Percentiles rank a stretch among this genome's conserved stretches.
Conservation (phyloP, 2,329 filamentous ascomycete genomes). For the Colletotrichum sp. region DNA sequence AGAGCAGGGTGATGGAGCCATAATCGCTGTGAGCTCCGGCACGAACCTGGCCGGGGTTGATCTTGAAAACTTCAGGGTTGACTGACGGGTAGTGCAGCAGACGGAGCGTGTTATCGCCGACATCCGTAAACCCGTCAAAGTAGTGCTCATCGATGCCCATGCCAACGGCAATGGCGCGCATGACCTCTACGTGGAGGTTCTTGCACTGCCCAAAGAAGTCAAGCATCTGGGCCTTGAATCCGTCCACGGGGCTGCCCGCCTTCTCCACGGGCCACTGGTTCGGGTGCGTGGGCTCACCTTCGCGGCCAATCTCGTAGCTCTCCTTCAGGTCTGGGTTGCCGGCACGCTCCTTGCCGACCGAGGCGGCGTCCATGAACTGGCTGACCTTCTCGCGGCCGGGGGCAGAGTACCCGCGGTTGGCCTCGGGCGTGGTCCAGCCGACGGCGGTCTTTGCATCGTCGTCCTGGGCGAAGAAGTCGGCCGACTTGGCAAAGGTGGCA, state of each 20-base stretch:
- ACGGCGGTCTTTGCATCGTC: constrained; percentile 67
- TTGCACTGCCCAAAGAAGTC: constrained; percentile 79
- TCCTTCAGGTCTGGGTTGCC: constrained; percentile 70
- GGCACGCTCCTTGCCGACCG: constrained; percentile 63
- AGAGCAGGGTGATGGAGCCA: constrained; percentile 65
- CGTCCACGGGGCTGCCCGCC: constrained; percentile 49
- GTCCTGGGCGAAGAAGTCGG: constrained; percentile 72
- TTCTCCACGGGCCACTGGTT: constrained; percentile 77
- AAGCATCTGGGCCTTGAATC: constrained; percentile 76
- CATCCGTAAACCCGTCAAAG: constrained; percentile 78
- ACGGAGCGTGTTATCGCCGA: constrained; percentile 73
- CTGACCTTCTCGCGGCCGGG: constrained; percentile 75
- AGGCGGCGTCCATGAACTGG: constrained; percentile 54
- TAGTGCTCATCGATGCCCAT: constrained; percentile 73
- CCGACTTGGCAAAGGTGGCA: constrained; percentile 70
- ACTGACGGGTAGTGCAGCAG: constrained; percentile 80
- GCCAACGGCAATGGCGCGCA: constrained; percentile 84
- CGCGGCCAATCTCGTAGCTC: constrained; percentile 68
- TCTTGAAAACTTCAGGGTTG: constrained; percentile 65
- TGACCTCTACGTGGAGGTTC: constrained; percentile 75
- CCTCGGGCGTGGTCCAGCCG: constrained; percentile 73
- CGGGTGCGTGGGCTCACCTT: constrained; percentile 62
- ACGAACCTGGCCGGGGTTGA: constrained; percentile 72
- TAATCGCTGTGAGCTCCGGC: constrained; percentile 79
- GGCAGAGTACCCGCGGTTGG: constrained; percentile 76